phyloP scores from a whole-genome alignment of 208 protist species.

The Leishmania major region DNA sequence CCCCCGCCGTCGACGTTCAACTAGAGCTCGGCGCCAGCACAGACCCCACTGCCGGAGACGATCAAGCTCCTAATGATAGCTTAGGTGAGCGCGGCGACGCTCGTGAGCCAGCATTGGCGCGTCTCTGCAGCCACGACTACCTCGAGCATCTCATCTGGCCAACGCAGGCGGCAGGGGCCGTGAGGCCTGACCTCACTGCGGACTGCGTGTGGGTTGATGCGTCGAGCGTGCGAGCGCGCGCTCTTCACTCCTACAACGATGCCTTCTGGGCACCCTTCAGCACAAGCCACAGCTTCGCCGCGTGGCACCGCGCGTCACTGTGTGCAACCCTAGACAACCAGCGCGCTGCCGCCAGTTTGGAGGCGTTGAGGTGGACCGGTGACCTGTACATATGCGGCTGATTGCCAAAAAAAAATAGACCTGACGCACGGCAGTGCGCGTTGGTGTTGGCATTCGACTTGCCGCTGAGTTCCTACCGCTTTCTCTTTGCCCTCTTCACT shows the following conservation, averaged over 20 bases:
- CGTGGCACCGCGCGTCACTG: constrained; percentile 3
- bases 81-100: not conserved
- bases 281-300: not conserved
- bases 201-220: constrained; percentile 60
- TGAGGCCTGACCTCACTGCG: constrained; percentile 15
- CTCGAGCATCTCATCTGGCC: constrained; percentile 37
- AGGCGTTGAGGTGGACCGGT: not conserved
- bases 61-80: not conserved
- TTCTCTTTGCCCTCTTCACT: not conserved
- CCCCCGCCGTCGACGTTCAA: constrained; percentile 17
- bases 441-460: not conserved
- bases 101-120: not conserved
- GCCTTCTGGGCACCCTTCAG: constrained; percentile 38
- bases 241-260: constrained; percentile 41
- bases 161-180: constrained; percentile 12
- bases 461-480: not conserved
- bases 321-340: not conserved
- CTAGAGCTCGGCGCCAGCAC: not conserved
- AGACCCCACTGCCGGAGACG: not conserved
- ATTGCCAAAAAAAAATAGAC: not conserved
- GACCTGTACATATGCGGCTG: not conserved
- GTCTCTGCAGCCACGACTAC: constrained; percentile 24
- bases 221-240: constrained; percentile 15
- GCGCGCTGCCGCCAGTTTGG: not conserved
- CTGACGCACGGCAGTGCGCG: not conserved